Conservation (phyloP, 495 filamentous ascomycete genomes). For the Penicillium tannophilum region DNA sequence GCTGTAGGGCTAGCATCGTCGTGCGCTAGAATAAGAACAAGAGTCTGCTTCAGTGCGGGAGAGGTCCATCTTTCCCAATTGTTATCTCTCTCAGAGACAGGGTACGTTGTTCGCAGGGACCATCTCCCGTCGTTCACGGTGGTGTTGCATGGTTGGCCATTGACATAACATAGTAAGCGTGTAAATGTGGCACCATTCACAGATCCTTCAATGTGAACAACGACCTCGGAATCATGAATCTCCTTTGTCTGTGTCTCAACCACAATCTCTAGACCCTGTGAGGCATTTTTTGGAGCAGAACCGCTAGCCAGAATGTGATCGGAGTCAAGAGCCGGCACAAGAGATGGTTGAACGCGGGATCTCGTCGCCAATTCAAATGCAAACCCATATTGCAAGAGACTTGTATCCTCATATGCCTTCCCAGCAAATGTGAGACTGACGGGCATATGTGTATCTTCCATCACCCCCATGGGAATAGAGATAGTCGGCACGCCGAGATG, state of each 20-base stretch:
- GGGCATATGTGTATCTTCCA: slow-evolving; percentile 39
- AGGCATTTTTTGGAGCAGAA: not conserved
- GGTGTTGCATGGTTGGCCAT: slow-evolving; percentile 29
- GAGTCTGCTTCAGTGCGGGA: slow-evolving; percentile 34
- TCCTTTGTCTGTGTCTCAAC: slow-evolving; percentile 27
- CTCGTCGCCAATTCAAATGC: slow-evolving; percentile 34
- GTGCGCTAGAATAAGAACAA: slow-evolving; percentile 27
- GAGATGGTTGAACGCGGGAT: slow-evolving; percentile 24
- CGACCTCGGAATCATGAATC: slow-evolving; percentile 21
- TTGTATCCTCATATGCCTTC: slow-evolving; percentile 37
- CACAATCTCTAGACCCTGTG: slow-evolving; percentile 13
- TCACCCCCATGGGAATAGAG: slow-evolving; percentile 41
- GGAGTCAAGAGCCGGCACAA: slow-evolving; percentile 30
- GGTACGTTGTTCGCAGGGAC: slow-evolving; percentile 26
- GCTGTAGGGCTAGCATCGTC: slow-evolving; percentile 15
- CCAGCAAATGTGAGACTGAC: slow-evolving; percentile 40
- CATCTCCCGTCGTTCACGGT: slow-evolving; percentile 18
- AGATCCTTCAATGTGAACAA: slow-evolving; percentile 24
- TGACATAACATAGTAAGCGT: slow-evolving; percentile 26
- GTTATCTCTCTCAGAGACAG: slow-evolving; percentile 28
- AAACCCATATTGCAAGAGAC: slow-evolving; percentile 34
- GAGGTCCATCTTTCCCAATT: slow-evolving; percentile 35
- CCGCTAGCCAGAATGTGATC: slow-evolving; percentile 20
- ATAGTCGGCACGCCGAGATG: slow-evolving; percentile 40
- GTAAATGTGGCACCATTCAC: slow-evolving; percentile 11